Conservation (phyloP, 2,329 filamentous ascomycete genomes). For the Aspergillus sp. region DNA sequence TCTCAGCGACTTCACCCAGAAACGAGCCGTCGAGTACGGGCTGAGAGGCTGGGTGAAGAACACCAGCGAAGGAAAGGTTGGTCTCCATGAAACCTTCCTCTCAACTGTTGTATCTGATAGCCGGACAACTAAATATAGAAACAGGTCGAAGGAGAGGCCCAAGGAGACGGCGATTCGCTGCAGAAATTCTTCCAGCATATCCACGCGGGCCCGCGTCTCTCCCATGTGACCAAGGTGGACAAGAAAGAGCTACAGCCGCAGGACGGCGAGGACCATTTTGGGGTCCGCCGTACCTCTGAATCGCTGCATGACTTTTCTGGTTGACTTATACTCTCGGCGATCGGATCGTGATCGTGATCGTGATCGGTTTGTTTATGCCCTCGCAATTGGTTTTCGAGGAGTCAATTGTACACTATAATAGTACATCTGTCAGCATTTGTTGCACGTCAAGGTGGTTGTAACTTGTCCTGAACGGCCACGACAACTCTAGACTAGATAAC, state of each 20-base stretch:
- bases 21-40: conserved; percentile 32
- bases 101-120: too few relatives aligned
- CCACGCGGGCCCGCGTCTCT: conserved; percentile 61
- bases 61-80: conserved; percentile 36
- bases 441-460: too few relatives aligned
- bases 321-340: too few relatives aligned
- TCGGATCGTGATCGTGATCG: too few relatives aligned
- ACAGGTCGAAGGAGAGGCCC: conserved; percentile 82
- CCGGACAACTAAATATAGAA: background rate
- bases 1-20: conserved; percentile 34
- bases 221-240: conserved; percentile 66
- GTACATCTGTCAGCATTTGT: too few relatives aligned
- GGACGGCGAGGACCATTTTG: conserved; percentile 60
- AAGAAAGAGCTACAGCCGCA: conserved; percentile 56
- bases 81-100: too few relatives aligned
- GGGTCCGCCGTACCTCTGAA: conserved; percentile 33
- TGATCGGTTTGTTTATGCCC: too few relatives aligned
- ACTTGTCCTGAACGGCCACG: too few relatives aligned
- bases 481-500: too few relatives aligned
- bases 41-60: conserved; percentile 44
- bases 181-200: conserved; percentile 64
- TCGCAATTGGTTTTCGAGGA: too few relatives aligned
- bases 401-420: too few relatives aligned
- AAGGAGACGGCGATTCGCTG: conserved; percentile 59
- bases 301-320: conserved; percentile 13